These are phyloP conservation scores for Fraxinus quadrangulata DNA, from an alignment of 257 asterid genomes.

Conservation along the genomic window DNA sequence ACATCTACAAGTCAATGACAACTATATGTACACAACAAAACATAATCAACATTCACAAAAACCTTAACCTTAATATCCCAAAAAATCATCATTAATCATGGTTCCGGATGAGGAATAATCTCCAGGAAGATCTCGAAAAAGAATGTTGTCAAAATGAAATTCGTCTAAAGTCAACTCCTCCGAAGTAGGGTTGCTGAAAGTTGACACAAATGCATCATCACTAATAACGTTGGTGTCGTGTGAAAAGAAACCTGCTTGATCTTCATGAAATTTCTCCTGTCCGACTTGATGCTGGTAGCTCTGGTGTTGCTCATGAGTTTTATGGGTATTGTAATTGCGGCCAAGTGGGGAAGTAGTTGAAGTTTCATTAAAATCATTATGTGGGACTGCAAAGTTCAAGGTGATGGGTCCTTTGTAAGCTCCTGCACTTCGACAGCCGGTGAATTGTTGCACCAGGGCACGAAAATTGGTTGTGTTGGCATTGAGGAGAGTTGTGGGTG, in stretches of 20 bases:
- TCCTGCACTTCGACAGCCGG: conserved; percentile 54
- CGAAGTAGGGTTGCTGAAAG: not conserved
- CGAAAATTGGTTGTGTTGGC: conserved; percentile 50
- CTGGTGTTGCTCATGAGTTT: conserved; percentile 1
- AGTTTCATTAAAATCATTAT: not conserved
- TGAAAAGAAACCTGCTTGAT: conserved; percentile 13
- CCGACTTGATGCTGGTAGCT: not conserved
- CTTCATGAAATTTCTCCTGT: not conserved
- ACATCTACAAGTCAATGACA: not conserved
- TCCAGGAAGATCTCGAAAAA: not conserved
- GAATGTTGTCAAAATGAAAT: not conserved
- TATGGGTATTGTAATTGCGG: conserved; percentile 1
- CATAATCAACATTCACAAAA: not conserved
- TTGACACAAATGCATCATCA: not conserved
- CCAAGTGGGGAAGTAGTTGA: not conserved
- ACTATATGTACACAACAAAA: not conserved
- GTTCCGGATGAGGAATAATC: not conserved
- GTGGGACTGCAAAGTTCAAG: conserved; percentile 45
- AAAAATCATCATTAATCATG: not conserved
- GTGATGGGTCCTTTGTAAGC: conserved; percentile 55
- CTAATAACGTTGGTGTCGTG: not conserved
- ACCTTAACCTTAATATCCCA: not conserved
- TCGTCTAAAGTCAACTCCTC: conserved; percentile 5
- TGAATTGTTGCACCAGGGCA: conserved; percentile 63
- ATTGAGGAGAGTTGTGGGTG: conserved; percentile 41